Base-by-base conservation (phyloP, 371 early-diverging fungal species). In the Massospora cicadina region DNA sequence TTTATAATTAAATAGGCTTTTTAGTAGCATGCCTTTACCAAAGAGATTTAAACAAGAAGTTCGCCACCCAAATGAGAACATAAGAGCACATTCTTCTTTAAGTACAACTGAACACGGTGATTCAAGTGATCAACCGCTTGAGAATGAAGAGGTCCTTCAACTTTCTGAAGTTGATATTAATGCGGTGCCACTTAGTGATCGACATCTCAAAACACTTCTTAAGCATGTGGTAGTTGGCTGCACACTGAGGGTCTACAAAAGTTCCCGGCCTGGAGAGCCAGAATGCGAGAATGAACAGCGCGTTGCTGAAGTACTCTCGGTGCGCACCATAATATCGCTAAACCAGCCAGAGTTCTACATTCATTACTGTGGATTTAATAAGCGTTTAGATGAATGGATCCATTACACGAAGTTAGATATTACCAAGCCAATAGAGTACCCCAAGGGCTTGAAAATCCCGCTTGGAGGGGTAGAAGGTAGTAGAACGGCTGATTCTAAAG, bases 331-430 rank as follows among this genome's bases (percentile, higher is more conserved):
- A 59, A 23, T 59, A 17, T 57, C 29, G 21, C 24, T 53, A 2
- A 29, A 29, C 32, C 5, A 10, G n/a, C 68, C 77, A 21, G 87
- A 91, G 74, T 97, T 88, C 71, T 99, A 99, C 76, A 92, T 99
- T 0, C 99, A 99, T 72, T 99, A 97, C 73, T 82, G 89, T 2
- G 91, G 93, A 59, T 98, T 92, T 75, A 99, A 99, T 80, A 98
- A 97, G 73, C 89, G 99, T 55, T 78, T 99, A 63, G 99, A 99
- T 77, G 95, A 96, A 72, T 99, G 99, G 99, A 90, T 99, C 0
- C 59, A 81, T 0, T 79, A 81, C n/a, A 70, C 76, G 0, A 74
- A 85, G 24, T 71, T 96, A 23, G 84, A 91, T 58, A 72, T 95
- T 26, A 71, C 76, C 26, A 76, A 83, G 62, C 82, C 80, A 0